phyloP scores from a whole-genome alignment of 2,329 filamentous ascomycete genomes.

The Paraconiothyrium sp. region DNA sequence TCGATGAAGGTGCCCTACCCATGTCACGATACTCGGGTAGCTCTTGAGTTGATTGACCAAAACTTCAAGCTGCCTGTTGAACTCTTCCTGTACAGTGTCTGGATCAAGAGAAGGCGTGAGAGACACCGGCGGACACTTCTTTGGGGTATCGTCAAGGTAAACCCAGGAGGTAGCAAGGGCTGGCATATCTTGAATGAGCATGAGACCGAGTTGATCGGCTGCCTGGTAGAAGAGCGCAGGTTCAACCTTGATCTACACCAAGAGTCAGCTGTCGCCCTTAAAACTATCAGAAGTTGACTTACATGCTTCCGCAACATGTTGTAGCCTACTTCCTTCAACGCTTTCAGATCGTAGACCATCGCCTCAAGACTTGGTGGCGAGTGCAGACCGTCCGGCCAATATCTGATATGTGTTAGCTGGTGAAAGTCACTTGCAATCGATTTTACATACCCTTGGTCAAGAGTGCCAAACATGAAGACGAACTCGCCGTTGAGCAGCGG shows the following conservation, averaged over 20 bases:
- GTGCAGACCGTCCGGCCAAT: slow-evolving; percentile 76
- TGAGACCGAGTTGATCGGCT: slow-evolving; percentile 71
- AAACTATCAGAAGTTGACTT: slow-evolving; percentile 37
- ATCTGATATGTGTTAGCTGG: slow-evolving; percentile 40
- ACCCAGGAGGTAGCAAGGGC: slow-evolving; percentile 53
- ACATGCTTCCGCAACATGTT: slow-evolving; percentile 78
- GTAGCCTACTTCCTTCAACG: slow-evolving; percentile 72
- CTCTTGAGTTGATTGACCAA: slow-evolving; percentile 70
- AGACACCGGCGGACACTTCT: not conserved
- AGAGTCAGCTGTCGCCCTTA: slow-evolving; percentile 9
- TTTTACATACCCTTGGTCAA: slow-evolving; percentile 68
- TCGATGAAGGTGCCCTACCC: slow-evolving; percentile 55
- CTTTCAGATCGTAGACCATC: slow-evolving; percentile 72
- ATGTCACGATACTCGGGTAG: slow-evolving; percentile 72
- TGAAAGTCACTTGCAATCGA: no score
- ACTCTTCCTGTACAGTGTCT: slow-evolving; percentile 67
- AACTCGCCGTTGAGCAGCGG: slow-evolving; percentile 75
- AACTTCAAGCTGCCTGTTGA: slow-evolving; percentile 69
- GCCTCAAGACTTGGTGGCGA: slow-evolving; percentile 72
- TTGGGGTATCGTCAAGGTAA: slow-evolving; percentile 28
- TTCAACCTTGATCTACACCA: slow-evolving; percentile 70
- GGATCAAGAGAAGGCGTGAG: slow-evolving; percentile 3
- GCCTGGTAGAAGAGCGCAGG: slow-evolving; percentile 73
- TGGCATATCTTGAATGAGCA: slow-evolving; percentile 79
- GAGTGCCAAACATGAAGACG: slow-evolving; percentile 72